Base-by-base conservation (phyloP, 2,329 filamentous ascomycete species). In the Acephala macrosclerotiorum region DNA sequence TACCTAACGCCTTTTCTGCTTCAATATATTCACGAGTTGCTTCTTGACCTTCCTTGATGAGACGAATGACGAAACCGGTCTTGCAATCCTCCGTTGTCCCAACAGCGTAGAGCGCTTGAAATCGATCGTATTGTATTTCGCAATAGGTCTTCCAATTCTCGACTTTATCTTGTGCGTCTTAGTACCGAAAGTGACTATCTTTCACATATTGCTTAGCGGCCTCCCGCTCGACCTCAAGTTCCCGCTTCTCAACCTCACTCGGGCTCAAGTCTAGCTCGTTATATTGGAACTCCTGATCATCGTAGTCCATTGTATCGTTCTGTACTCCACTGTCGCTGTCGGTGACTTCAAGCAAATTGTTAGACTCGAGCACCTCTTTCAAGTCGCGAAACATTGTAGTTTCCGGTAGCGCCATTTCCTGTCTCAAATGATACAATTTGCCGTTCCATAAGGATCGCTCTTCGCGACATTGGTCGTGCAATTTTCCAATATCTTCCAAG, bases 61-160 rank as follows among this genome's bases (percentile, higher is more conserved):
- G 33, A 9, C 22, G n/a, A 1, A 53, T 7, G 35, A 70, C 69
- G 51, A 71, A 71, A 2, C 57, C 55, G 5, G 49, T 72, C 16
- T 51, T 68, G 1, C 53, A 58, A 2, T 20, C 47, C 4, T 60
- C 36, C 4, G 49, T 58, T 20, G 29, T 58, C 1, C 68, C 58
- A 33, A 51, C 25, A 3, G 51, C 62, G 3, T 61, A 33, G n/a
- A 40, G 35, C 35, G 26, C 16, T n/a, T 26, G 22, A 55, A 65
- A 69, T 18, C 33, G 6, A 20, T 49, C 14, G 18, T 64, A 66
- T 29, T 65, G 22, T 0, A 58, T 20, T 1, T 67, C 57, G 18
- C 70, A 68, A 6, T 63, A 62, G 0, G 47, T n/a, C 2, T 58
- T 45, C 63, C 66, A 66, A 38, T 66, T 60, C 11, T 71, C 60